Conservation (phyloP, 2,329 filamentous ascomycete genomes). For the Pseudogymnoascus verrucosus region DNA sequence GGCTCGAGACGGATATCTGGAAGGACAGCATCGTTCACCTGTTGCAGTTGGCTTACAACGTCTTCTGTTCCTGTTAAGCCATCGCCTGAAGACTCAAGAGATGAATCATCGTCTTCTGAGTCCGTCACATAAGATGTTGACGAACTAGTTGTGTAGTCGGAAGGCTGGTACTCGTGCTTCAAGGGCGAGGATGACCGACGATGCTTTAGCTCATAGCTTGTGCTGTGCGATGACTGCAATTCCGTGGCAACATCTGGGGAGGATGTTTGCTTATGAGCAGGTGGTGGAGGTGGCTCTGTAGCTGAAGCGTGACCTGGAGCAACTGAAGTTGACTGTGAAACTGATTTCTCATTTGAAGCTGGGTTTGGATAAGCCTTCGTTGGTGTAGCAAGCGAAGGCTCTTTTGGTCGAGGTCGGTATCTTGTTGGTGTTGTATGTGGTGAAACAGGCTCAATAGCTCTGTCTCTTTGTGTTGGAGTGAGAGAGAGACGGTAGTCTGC, state of each 20-base stretch:
- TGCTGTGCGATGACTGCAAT: neutral
- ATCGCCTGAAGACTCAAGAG: conserved; percentile 38
- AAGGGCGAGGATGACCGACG: conserved; percentile 83
- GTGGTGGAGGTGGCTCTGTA: neutral
- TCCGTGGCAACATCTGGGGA: neutral
- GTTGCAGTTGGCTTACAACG: conserved; percentile 32
- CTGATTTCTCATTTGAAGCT: neutral
- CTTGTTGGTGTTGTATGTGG: neutral
- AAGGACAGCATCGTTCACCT: conserved; percentile 30
- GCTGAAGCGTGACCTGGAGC: neutral
- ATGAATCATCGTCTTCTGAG: conserved; percentile 45
- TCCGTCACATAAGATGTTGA: conserved; percentile 51
- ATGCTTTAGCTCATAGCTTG: conserved; percentile 30
- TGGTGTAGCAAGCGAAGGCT: neutral
- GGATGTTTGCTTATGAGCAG: neutral
- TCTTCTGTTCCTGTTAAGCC: conserved; percentile 48
- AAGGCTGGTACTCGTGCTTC: conserved; percentile 95
- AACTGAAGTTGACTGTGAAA: neutral
- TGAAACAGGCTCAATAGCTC: neutral
- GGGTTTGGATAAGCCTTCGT: neutral
- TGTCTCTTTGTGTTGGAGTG: conserved; percentile 2
- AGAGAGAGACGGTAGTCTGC: neutral
- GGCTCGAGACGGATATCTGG: neutral
- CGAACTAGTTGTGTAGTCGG: conserved; percentile 53
- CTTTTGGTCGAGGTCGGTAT: conserved; percentile 1